A percentile compares a stretch with the other conserved stretches of the same genome.
Evolutionary conservation across 768 basidiomycete species (phyloP).

Genomic region (Rossbeevera mucosa): DNA sequence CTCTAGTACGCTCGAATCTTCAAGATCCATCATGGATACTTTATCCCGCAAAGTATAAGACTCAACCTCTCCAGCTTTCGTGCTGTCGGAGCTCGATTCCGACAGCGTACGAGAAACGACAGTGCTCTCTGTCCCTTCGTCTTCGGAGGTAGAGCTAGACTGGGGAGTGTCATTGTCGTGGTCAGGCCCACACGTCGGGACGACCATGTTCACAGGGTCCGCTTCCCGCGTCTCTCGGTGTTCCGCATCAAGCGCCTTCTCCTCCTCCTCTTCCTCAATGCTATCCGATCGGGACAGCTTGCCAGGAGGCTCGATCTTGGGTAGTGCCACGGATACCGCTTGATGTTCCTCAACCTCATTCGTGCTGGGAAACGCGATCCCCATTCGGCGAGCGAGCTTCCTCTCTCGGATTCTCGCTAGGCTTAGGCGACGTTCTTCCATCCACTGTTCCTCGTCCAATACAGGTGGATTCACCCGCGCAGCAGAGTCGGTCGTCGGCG

Average conservation of each 20-base stretch:
- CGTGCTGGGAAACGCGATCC: conserved; percentile 19
- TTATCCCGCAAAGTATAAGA: conserved; percentile 26
- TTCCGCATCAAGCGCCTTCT: conserved; percentile 15
- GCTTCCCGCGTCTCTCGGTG: background rate
- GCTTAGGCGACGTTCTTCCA: conserved; percentile 33
- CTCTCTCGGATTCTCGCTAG: conserved; percentile 30
- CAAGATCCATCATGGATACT: conserved; percentile 23
- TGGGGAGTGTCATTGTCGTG: conserved; percentile 1
- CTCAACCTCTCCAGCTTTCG: conserved; percentile 23
- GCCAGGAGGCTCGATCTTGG: conserved; percentile 21
- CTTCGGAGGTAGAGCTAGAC: conserved; percentile 9
- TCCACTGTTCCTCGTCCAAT: conserved; percentile 32
- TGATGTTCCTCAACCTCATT: conserved; percentile 10
- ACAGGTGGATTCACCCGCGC: conserved; percentile 4
- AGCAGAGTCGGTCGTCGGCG: conserved; percentile 1
- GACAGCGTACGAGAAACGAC: conserved; percentile 24
- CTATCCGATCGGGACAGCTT: conserved; percentile 29
- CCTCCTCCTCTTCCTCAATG: conserved; percentile 30
- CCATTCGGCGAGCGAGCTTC: conserved; percentile 31
- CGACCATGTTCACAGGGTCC: background rate
- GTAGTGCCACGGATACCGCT: conserved; percentile 9
- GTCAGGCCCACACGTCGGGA: background rate
- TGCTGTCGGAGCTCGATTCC: conserved; percentile 28
- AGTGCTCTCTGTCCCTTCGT: conserved; percentile 22
- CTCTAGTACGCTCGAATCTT: conserved; percentile 16